These are phyloP conservation scores for Russula sp. DNA, from an alignment of 768 basidiomycete species.

Conservation along the genomic window DNA sequence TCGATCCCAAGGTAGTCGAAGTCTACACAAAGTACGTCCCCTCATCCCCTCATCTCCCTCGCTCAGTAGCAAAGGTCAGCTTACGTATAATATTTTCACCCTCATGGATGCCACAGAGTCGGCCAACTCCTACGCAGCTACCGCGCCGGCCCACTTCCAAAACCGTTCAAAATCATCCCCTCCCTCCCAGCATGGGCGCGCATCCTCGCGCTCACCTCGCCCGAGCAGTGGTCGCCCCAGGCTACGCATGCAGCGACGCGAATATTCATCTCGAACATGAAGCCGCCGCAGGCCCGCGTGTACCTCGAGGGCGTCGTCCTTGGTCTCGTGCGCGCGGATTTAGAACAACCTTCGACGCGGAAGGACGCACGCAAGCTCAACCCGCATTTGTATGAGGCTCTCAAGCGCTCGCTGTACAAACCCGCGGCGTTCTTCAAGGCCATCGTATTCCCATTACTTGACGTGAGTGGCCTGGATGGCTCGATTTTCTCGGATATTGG, in stretches of 20 bases:
- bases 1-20: slow-evolving; percentile 90
- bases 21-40: slow-evolving; percentile 83
- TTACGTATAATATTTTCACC: background rate
- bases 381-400: slow-evolving; percentile 89
- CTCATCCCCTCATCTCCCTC: background rate
- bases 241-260: slow-evolving; percentile 92
- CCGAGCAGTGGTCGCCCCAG: slow-evolving; percentile 94
- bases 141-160: slow-evolving; percentile 91
- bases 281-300: slow-evolving; percentile 88
- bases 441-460: slow-evolving; percentile 90
- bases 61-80: background rate
- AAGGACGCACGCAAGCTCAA: slow-evolving; percentile 76
- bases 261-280: slow-evolving; percentile 96
- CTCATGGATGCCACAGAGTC: slow-evolving; percentile 50
- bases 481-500: background rate
- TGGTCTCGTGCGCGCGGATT: slow-evolving; percentile 87
- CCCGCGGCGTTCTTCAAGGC: slow-evolving; percentile 99
- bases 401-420: slow-evolving; percentile 92
- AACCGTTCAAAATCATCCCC: slow-evolving; percentile 97
- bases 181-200: slow-evolving; percentile 95
- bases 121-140: slow-evolving; percentile 83
- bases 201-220: slow-evolving; percentile 86
- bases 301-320: slow-evolving; percentile 90
- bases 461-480: slow-evolving; percentile 51
- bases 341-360: slow-evolving; percentile 44